Conservation (phyloP, 495 filamentous ascomycete species). For the Rhizodiscina lignyota region DNA sequence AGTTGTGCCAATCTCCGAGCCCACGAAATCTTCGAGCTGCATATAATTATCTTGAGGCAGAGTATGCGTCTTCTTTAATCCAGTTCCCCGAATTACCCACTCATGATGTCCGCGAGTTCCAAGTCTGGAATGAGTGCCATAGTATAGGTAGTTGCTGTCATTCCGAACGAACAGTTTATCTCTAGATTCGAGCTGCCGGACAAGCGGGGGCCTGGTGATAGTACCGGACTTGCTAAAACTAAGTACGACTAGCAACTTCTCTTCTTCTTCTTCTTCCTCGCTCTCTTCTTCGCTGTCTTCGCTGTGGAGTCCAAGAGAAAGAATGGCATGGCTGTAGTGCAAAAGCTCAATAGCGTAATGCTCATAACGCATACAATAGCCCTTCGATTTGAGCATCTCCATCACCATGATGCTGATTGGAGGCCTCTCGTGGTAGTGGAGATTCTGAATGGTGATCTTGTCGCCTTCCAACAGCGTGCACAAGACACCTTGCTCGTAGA, state of each 20-base stretch:
- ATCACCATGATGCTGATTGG: not conserved
- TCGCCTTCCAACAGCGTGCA: not conserved
- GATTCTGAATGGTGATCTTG: not conserved
- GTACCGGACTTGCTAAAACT: constrained; percentile 22
- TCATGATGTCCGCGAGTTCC: constrained; percentile 33
- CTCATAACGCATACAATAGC: not conserved
- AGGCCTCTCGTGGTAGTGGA: not conserved
- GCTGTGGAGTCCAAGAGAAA: constrained; percentile 27
- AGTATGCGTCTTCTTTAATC: constrained; percentile 17
- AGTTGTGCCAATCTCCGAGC: constrained; percentile 47
- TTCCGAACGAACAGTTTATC: constrained; percentile 54
- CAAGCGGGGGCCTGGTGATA: constrained; percentile 19
- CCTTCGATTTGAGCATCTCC: not conserved
- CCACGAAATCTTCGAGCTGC: constrained; percentile 35
- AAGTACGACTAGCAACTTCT: constrained; percentile 42
- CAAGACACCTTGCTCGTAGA: not conserved
- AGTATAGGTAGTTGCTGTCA: constrained; percentile 46
- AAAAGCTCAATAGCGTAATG: constrained; percentile 36
- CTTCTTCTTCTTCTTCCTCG: constrained; percentile 15
- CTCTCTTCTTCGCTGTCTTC: constrained; percentile 9
- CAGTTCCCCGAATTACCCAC: constrained; percentile 40
- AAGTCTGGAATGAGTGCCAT: constrained; percentile 40
- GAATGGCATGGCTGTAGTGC: constrained; percentile 42
- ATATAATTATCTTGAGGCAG: constrained; percentile 9
- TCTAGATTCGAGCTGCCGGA: constrained; percentile 27